Conservation (phyloP, 768 basidiomycete genomes). For the Coprinopsis cinerea region DNA sequence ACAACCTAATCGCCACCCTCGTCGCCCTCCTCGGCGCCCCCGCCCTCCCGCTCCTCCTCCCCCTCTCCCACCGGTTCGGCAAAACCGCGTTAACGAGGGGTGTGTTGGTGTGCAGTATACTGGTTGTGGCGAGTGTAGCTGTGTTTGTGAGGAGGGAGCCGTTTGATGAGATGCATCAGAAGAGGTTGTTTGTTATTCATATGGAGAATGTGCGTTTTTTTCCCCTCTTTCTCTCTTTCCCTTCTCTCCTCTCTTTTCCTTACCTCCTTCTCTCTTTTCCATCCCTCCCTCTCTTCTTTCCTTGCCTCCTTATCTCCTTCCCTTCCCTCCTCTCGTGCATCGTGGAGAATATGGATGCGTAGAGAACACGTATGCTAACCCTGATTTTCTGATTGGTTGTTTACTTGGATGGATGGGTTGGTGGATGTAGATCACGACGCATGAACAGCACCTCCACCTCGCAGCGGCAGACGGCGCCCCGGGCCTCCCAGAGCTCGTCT, state of each 20-base stretch:
- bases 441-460: slow-evolving; percentile 71
- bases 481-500: slow-evolving; percentile 61
- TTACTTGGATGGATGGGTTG: background rate
- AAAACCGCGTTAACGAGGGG: slow-evolving; percentile 26
- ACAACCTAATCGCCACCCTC: slow-evolving; percentile 82
- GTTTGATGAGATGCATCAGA: slow-evolving; percentile 85
- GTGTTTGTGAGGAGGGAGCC: slow-evolving; percentile 54
- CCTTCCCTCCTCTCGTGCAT: too few relatives aligned
- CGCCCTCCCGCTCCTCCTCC: slow-evolving; percentile 51
- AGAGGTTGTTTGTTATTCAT: slow-evolving; percentile 77
- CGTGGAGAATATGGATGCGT: too few relatives aligned
- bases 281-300: too few relatives aligned
- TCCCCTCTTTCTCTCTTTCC: background rate
- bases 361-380: too few relatives aligned
- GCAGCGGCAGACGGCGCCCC: slow-evolving; percentile 81
- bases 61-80: slow-evolving; percentile 74
- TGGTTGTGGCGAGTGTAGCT: slow-evolving; percentile 47
- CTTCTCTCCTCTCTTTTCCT: too few relatives aligned
- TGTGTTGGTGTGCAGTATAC: slow-evolving; percentile 40
- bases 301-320: too few relatives aligned
- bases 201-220: slow-evolving; percentile 67
- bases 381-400: background rate
- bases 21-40: slow-evolving; percentile 54
- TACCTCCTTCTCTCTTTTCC: too few relatives aligned
- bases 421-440: slow-evolving; percentile 71